Percentiles rank a stretch among this genome's conserved stretches.
Evolutionary conservation across 2,329 filamentous ascomycete genomes (phyloP).

Genomic region (Thelonectria olida): DNA sequence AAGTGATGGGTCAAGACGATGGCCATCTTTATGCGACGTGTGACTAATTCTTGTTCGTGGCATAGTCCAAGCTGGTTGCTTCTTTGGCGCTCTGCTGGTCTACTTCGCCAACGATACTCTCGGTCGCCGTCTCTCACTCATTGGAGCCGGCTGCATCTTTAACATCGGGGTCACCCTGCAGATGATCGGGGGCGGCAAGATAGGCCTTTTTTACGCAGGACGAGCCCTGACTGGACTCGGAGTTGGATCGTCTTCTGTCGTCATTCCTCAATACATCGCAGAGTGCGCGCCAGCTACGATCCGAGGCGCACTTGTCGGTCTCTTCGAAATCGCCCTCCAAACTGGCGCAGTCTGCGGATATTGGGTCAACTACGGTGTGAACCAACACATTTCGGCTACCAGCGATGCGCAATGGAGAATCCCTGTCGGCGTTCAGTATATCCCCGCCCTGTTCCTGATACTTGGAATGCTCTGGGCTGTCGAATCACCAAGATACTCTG

Average conservation of each 20-base stretch:
- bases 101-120: conserved; percentile 65
- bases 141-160: conserved; percentile 60
- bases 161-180: conserved; percentile 61
- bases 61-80: conserved; percentile 58
- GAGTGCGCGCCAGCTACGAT: conserved; percentile 63
- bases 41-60: neutral
- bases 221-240: conserved; percentile 62
- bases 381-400: conserved; percentile 24
- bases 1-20: neutral
- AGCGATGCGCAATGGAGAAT: conserved; percentile 51
- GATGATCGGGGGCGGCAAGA: conserved; percentile 51
- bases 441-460: conserved; percentile 37
- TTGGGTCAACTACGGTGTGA: conserved; percentile 41
- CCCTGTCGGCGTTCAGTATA: conserved; percentile 44
- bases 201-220: conserved; percentile 65
- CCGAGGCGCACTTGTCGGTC: conserved; percentile 60
- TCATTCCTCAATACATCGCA: conserved; percentile 66
- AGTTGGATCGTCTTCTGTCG: conserved; percentile 59
- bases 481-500: conserved; percentile 45
- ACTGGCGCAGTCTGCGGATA: conserved; percentile 61
- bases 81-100: conserved; percentile 63
- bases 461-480: conserved; percentile 42
- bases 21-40: too few relatives aligned
- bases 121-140: conserved; percentile 61
- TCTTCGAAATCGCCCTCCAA: conserved; percentile 61